A percentile compares a stretch with the other conserved stretches of the same genome.
phyloP scores from a whole-genome alignment of 768 basidiomycete genomes.

The Leccinum imitatum region DNA sequence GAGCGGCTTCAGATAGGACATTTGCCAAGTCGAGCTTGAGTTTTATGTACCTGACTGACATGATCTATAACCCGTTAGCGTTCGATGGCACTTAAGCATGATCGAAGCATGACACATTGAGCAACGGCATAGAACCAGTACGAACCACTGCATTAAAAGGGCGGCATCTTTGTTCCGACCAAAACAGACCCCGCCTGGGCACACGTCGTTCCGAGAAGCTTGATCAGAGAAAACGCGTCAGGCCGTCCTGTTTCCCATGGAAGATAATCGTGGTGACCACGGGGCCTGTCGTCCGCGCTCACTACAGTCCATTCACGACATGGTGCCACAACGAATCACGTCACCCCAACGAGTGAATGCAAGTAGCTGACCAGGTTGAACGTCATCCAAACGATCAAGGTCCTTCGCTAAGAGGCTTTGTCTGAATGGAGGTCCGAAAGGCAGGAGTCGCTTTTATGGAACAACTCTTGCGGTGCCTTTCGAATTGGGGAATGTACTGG shows the following conservation, averaged over 20 bases:
- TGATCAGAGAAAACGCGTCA: not conserved
- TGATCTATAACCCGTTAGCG: not conserved
- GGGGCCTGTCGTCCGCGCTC: conserved; percentile 2
- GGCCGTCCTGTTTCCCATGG: not conserved
- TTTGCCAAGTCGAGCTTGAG: not conserved
- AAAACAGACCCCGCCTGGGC: conserved; percentile 9
- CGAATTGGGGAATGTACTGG: no score
- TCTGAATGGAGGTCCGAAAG: not conserved
- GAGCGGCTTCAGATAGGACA: not conserved
- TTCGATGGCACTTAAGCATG: not conserved
- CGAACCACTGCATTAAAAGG: conserved; percentile 4
- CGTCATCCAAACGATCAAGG: not conserved
- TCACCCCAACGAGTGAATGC: conserved; percentile 3
- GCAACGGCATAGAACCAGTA: not conserved
- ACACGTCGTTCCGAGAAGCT: conserved; percentile 8
- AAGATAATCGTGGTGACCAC: conserved; percentile 1
- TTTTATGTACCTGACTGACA: not conserved
- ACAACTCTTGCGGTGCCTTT: no score
- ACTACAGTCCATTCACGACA: not conserved
- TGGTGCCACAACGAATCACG: not conserved
- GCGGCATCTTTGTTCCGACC: not conserved
- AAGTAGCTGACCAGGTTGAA: not conserved
- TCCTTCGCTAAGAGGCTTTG: no score
- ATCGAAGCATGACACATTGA: not conserved
- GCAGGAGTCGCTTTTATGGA: no score